Base-by-base conservation (phyloP, 768 basidiomycete species). In the Tricholoma sp. region DNA sequence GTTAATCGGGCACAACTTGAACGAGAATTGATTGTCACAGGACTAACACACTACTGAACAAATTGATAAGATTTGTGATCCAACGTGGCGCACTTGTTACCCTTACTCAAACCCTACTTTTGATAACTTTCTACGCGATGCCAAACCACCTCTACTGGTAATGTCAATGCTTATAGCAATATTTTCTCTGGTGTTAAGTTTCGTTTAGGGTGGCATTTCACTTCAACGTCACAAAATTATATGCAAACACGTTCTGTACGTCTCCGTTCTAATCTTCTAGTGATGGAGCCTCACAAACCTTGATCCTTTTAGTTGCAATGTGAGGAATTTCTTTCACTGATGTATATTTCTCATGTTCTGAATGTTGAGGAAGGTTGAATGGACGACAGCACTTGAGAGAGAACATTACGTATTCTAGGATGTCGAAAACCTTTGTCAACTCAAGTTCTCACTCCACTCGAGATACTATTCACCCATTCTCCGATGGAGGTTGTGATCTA, bases 231-330 rank as follows among this genome's bases (percentile, higher is more conserved):
- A 79, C 77, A 4, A 78, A 75, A 45, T 66, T 80, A 7, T 80
- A 80, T 58, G 77, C 74, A 15, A 79, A 79, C 57, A 78, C 77
- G 1, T 79, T 79, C 63, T 79, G 78, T 79, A 53, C 70, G 78
- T 72, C 18, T 36, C 33, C 12, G 4, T n/a, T 83, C 12, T 51
- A 51, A 32, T 15, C 42, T 10, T 28, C 28, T 34, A 31, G n/a
- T 29, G 7, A 10, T 15, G 20, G 36, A 54, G 20, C 50, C 42
- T 36, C 50, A 36, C 17, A 41, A 18, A 55, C 45, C 20, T 13
- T 18, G 1, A 28, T 28, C n/a, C 24, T 20, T 57, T 10, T 51
- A 73, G 72, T 72, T 55, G 72, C 70, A 18, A 73, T 73, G 70
- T 72, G 55, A 64, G 68, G 17, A 36, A 8, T 36, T 18, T 5